phyloP scores from a whole-genome alignment of 495 filamentous ascomycete genomes.

The Lasiosphaeriaceae sp. region DNA sequence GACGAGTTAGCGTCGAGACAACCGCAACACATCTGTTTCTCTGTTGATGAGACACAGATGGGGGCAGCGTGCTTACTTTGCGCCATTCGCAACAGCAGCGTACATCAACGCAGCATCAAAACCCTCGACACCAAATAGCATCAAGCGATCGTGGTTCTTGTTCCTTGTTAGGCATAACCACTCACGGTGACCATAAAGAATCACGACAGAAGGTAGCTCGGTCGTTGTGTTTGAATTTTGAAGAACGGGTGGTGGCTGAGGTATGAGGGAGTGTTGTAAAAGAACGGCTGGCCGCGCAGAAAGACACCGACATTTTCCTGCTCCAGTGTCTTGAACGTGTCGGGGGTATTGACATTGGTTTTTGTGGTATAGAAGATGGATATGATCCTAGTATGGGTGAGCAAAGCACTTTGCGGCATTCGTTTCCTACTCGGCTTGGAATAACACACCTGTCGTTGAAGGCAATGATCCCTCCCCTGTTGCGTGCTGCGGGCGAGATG shows the following conservation, averaged over 20 bases:
- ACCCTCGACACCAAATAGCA: conserved; percentile 5
- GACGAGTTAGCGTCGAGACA: no score
- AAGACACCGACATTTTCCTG: conserved; percentile 43
- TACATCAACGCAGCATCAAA: conserved; percentile 24
- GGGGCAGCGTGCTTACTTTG: conserved; percentile 7
- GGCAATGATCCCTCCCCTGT: conserved; percentile 44
- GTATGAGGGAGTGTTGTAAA: conserved; percentile 38
- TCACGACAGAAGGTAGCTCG: conserved; percentile 38
- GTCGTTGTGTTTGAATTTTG: conserved; percentile 28
- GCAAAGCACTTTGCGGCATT: no score
- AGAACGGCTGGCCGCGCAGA: conserved; percentile 40
- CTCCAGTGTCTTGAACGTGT: conserved; percentile 49
- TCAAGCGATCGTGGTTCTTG: no score
- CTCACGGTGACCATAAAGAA: conserved; percentile 31
- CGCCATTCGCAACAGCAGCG: conserved; percentile 23
- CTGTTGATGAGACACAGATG: not conserved
- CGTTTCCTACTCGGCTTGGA: no score
- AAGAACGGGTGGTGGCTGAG: conserved; percentile 34
- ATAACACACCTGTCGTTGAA: conserved; percentile 37
- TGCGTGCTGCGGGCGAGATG: conserved; percentile 25
- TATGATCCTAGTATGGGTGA: conserved; percentile 28
- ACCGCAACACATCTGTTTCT: no score
- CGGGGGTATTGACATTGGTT: conserved; percentile 46
- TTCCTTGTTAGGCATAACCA: no score
- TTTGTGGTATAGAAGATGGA: conserved; percentile 47